phyloP scores from a whole-genome alignment of 2,329 filamentous ascomycete genomes.

The Aspergillus eucalypticola region DNA sequence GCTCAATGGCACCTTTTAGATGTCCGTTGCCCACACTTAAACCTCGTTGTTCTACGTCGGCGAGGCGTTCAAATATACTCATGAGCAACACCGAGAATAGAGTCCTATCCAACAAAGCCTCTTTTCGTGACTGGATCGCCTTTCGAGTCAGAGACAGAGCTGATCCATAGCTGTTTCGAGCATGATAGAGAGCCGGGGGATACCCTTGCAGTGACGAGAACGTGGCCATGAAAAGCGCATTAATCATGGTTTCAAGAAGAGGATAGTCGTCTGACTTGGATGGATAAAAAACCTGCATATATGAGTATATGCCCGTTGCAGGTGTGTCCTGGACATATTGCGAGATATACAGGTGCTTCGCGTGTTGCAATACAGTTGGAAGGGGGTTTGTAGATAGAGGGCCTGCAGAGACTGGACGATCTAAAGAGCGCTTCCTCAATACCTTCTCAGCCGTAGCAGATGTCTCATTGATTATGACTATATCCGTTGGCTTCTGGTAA shows the following conservation, averaged over 20 bases:
- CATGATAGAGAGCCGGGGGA: constrained; percentile 1
- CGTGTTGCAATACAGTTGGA: background rate
- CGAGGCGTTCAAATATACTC: constrained; percentile 6
- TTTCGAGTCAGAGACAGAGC: constrained; percentile 4
- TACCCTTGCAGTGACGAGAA: background rate
- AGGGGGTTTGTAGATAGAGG: background rate
- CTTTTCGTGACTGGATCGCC: constrained; percentile 1
- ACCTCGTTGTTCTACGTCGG: background rate
- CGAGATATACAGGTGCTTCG: constrained; percentile 4
- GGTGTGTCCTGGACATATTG: constrained; percentile 1
- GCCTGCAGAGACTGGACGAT: background rate
- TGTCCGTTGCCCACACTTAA: background rate
- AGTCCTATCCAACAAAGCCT: background rate
- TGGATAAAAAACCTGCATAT: constrained; percentile 7
- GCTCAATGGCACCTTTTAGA: background rate
- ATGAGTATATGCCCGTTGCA: background rate
- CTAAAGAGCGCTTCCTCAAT: background rate
- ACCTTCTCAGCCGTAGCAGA: background rate
- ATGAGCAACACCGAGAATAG: constrained; percentile 4
- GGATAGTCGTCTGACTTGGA: background rate
- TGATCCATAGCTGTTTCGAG: constrained; percentile 1
- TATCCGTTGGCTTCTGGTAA: background rate
- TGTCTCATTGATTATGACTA: constrained; percentile 6
- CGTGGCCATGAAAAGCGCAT: constrained; percentile 1
- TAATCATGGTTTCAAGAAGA: background rate